These are phyloP conservation scores for Claviceps africana DNA, from an alignment of 2,329 filamentous ascomycete genomes.

Conservation along the genomic window DNA sequence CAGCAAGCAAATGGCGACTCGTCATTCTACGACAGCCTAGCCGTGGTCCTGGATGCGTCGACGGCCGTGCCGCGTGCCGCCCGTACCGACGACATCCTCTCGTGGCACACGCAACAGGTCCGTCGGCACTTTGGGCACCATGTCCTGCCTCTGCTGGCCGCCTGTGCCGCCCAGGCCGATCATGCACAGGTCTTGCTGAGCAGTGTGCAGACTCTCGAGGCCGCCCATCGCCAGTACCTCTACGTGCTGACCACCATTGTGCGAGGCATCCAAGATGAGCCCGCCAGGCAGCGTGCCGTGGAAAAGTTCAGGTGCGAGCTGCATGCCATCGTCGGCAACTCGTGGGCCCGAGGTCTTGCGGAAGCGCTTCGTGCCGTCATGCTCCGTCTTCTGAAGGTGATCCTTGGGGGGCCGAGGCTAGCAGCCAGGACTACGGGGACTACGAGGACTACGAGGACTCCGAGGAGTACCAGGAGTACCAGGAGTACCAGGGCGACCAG, in stretches of 20 bases:
- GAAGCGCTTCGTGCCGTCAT: conserved; percentile 42
- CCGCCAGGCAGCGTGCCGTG: conserved; percentile 23
- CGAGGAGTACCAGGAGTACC: too few species aligned
- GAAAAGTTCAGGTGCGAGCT: conserved; percentile 46
- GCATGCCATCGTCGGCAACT: conserved; percentile 51
- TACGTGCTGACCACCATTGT: conserved; percentile 39
- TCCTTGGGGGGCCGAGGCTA: conserved; percentile 26
- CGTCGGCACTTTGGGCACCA: conserved; percentile 46
- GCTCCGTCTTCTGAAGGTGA: conserved; percentile 32
- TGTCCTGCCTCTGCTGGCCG: conserved; percentile 40
- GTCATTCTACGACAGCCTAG: conserved; percentile 37
- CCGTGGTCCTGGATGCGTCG: conserved; percentile 36
- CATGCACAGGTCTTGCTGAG: conserved; percentile 33
- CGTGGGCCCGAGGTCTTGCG: conserved; percentile 38
- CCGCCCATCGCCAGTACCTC: conserved; percentile 42
- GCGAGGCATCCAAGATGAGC: conserved; percentile 28
- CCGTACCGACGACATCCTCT: conserved; percentile 41
- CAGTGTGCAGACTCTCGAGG: conserved; percentile 44
- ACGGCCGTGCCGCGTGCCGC: conserved; percentile 32
- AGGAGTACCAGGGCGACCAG: too few species aligned
- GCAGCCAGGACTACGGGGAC: too few species aligned
- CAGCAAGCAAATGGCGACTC: conserved; percentile 28
- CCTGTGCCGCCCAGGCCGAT: conserved; percentile 28
- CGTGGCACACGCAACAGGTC: conserved; percentile 48
- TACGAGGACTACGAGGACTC: too few species aligned